Base-by-base conservation (phyloP, 1,284 basidiomycete genomes). In the Phylloporus sp. region DNA sequence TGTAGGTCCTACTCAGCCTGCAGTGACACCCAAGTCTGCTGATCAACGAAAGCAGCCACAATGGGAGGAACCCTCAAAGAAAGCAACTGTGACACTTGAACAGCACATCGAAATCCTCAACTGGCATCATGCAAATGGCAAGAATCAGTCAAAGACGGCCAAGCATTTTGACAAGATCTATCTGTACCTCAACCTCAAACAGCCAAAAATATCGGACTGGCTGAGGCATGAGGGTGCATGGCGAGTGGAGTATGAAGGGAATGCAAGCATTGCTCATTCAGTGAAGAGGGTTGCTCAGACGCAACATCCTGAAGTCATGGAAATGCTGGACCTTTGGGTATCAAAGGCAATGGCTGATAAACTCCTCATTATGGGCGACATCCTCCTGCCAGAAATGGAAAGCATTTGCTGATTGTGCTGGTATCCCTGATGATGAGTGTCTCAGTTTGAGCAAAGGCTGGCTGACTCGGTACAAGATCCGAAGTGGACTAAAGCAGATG, bases 281-380 rank as follows among this genome's bases (percentile, higher is more conserved):
- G 37, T 12, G 7, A 37, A 37, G 12, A 37, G 37, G 12, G 12
- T 37, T 37, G 0, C 14, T 52, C 66, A 74, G 17, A 75, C 58
- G 0, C 25, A 57, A 1, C 66, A 74, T 60, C 60, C 64, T 0
- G 53, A 74, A 0, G 59, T 73, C 0, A 72, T n/a, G 0, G 64
- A 73, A 2, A 73, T 74, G 71, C 2, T 73, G 3, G 67, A 74
- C 4, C 53, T 74, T 0, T 74, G 73, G 65, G 43, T 74, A 0
- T 62, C 29, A 0, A 71, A 73, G 23, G 72, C 43, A 2, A 71
- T 73, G 66, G 60, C n/a, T 0, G 57, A 71, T 3, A 11, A 20
- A 0, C 0, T 73, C 0, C 6, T 70, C 2, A 35, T 72, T 0
- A 70, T 41, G 6, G 58, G 68, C 0, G 19, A 72, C 0, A 43